phyloP scores from a whole-genome alignment of 2,329 filamentous ascomycete species.

The Aspergillus brunneoviolaceus region DNA sequence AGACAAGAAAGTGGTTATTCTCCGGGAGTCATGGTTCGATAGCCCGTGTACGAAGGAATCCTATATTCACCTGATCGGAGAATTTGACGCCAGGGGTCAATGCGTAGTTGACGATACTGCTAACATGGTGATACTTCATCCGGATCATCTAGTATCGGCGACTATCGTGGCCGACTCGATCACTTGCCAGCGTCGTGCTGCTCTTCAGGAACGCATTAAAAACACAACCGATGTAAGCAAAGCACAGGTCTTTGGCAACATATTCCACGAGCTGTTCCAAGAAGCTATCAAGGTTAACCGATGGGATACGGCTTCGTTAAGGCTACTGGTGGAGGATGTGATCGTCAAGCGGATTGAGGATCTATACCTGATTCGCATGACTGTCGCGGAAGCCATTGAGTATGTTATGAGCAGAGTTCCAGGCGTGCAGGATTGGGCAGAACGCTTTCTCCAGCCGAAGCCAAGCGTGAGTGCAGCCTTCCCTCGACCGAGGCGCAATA shows the following conservation, averaged over 20 bases:
- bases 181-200: constrained; percentile 82
- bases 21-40: constrained; percentile 84
- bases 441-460: constrained; percentile 69
- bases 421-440: constrained; percentile 79
- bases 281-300: constrained; percentile 78
- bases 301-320: constrained; percentile 72
- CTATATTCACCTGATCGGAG: constrained; percentile 82
- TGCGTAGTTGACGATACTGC: constrained; percentile 81
- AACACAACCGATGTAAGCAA: constrained; percentile 77
- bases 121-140: constrained; percentile 87
- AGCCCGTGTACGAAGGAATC: constrained; percentile 72
- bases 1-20: constrained; percentile 63
- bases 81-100: constrained; percentile 67
- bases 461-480: constrained; percentile 58
- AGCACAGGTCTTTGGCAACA: constrained; percentile 85
- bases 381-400: constrained; percentile 69
- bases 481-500: background rate
- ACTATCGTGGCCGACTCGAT: constrained; percentile 98
- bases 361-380: constrained; percentile 81
- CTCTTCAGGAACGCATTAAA: constrained; percentile 92
- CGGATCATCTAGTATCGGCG: constrained; percentile 91
- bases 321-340: constrained; percentile 64
- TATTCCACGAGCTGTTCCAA: constrained; percentile 95
- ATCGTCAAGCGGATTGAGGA: constrained; percentile 82
- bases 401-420: constrained; percentile 81